Evolutionary conservation across 129 eudicot species (phyloP).

Genomic region (Glebionis coronaria): DNA sequence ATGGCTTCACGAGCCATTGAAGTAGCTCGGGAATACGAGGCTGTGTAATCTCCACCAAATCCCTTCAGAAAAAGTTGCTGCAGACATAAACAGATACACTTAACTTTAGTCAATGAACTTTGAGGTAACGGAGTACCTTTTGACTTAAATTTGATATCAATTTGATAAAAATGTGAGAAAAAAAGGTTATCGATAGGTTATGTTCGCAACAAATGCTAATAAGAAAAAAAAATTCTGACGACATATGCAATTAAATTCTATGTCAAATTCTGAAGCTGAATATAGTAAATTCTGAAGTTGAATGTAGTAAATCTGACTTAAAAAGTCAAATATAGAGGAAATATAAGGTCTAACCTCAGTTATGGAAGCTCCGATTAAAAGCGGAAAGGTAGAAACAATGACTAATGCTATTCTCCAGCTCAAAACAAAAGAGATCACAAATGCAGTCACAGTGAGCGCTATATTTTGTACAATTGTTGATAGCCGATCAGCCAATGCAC

Average conservation of each 20-base stretch:
- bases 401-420: slow-evolving; percentile 85
- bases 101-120: neutral
- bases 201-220: neutral
- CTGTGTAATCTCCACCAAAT: slow-evolving; percentile 73
- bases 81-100: slow-evolving; percentile 8
- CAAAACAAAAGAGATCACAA: slow-evolving; percentile 59
- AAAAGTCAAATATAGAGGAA: slow-evolving; percentile 8
- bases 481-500: slow-evolving; percentile 75
- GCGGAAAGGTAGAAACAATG: slow-evolving; percentile 63
- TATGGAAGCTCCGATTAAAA: slow-evolving; percentile 63
- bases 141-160: neutral
- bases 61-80: slow-evolving; percentile 90
- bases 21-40: slow-evolving; percentile 61
- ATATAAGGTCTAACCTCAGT: slow-evolving; percentile 50
- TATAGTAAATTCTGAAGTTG: neutral
- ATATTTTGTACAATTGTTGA: slow-evolving; percentile 72
- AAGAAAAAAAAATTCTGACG: neutral
- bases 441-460: slow-evolving; percentile 62
- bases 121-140: neutral
- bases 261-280: neutral
- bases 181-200: neutral
- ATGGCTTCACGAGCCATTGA: slow-evolving; percentile 87
- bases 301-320: neutral
- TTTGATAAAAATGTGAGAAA: neutral
- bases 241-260: neutral